These are phyloP conservation scores for Aspergillus ostianus DNA, from an alignment of 495 filamentous ascomycete species.

Conservation along the genomic window DNA sequence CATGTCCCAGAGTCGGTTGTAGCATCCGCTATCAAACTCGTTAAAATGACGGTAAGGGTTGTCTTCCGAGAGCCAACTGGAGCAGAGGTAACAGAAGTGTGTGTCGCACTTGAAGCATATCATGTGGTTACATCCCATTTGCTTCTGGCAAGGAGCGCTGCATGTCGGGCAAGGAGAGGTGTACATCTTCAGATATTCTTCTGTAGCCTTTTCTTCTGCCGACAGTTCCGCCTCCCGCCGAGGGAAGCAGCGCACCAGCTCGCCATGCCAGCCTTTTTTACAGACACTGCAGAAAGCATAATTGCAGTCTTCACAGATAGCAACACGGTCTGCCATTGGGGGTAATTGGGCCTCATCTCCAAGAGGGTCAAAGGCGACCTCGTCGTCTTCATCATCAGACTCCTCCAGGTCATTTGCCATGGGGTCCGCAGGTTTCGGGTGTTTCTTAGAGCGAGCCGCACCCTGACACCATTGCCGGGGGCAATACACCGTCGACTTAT, in stretches of 20 bases:
- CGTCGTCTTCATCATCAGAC: slow-evolving; percentile 42
- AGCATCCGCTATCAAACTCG: slow-evolving; percentile 62
- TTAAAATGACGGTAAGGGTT: slow-evolving; percentile 95
- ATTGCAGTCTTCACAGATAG: slow-evolving; percentile 85
- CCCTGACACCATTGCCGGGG: slow-evolving; percentile 92
- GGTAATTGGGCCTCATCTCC: slow-evolving; percentile 39
- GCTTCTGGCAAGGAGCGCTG: slow-evolving; percentile 80
- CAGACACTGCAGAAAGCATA: slow-evolving; percentile 86
- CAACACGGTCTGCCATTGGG: slow-evolving; percentile 59
- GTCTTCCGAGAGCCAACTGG: slow-evolving; percentile 70
- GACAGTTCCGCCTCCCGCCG: slow-evolving; percentile 64
- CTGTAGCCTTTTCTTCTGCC: slow-evolving; percentile 77
- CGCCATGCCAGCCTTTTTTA: slow-evolving; percentile 83
- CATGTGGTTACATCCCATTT: slow-evolving; percentile 97
- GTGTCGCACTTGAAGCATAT: slow-evolving; percentile 83
- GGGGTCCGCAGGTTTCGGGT: slow-evolving; percentile 61
- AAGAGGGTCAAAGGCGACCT: slow-evolving; percentile 30
- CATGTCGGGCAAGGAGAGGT: slow-evolving; percentile 92
- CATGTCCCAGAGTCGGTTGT: slow-evolving; percentile 84
- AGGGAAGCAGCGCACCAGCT: slow-evolving; percentile 63
- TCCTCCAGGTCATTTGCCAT: slow-evolving; percentile 51
- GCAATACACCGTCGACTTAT: slow-evolving; percentile 91
- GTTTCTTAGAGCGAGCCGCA: slow-evolving; percentile 76
- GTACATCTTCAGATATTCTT: slow-evolving; percentile 75
- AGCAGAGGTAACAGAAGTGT: slow-evolving; percentile 96